Percentiles rank a stretch among this genome's conserved stretches.
Evolutionary conservation across 192 early-diverging fungal species (phyloP).

Genomic region (Funneliformis geosporum): DNA sequence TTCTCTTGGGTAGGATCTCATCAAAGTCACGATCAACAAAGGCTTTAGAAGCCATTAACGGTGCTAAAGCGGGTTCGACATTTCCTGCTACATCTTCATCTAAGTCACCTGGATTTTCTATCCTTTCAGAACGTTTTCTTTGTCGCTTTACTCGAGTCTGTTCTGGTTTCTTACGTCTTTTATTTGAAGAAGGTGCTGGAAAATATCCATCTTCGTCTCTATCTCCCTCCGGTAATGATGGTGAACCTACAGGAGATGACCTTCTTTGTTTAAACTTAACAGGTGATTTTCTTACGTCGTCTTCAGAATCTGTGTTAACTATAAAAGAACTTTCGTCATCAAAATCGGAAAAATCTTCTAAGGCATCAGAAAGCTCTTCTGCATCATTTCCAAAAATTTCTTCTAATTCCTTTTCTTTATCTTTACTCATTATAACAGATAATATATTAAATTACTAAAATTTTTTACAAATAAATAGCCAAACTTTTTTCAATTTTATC

Average conservation of each 20-base stretch:
- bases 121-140: not conserved
- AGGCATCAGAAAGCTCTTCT: conserved; percentile 6
- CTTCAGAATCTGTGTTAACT: too few species aligned
- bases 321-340: not conserved
- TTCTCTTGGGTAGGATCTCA: conserved; percentile 7
- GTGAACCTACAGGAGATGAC: too few species aligned
- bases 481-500: too few species aligned
- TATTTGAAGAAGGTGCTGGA: not conserved
- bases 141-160: not conserved
- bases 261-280: not conserved
- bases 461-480: too few species aligned
- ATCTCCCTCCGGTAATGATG: not conserved
- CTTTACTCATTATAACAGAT: too few species aligned
- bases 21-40: conserved; percentile 18
- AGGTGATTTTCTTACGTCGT: not conserved
- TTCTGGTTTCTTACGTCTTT: not conserved
- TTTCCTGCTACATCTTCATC: not conserved
- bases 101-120: not conserved
- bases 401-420: conserved; percentile 7
- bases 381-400: conserved; percentile 16
- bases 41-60: not conserved
- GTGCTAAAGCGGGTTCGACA: not conserved
- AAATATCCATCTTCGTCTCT: not conserved
- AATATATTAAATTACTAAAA: too few species aligned
- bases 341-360: conserved; percentile 10